phyloP scores from a whole-genome alignment of 2,329 filamentous ascomycete species.

The Cladosporium sp. region DNA sequence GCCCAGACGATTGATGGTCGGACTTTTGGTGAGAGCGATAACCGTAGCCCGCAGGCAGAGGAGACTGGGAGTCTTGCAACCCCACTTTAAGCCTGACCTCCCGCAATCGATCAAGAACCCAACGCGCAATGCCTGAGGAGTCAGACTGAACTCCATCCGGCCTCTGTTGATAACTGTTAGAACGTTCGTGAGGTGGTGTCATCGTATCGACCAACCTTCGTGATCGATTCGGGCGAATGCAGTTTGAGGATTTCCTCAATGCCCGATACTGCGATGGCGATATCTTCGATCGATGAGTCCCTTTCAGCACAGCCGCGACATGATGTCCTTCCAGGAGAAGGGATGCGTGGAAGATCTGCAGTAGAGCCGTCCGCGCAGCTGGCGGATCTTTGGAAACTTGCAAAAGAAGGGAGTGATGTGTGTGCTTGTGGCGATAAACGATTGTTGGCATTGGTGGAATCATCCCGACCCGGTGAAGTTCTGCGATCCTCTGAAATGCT shows the following conservation, averaged over 20 bases:
- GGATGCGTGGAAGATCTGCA: not conserved
- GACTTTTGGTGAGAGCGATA: not conserved
- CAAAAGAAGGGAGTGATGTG: slow-evolving; percentile 25
- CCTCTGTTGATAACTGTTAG: slow-evolving; percentile 14
- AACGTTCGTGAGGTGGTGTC: not conserved
- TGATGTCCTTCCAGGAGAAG: slow-evolving; percentile 17
- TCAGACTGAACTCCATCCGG: slow-evolving; percentile 16
- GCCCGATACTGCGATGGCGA: slow-evolving; percentile 22
- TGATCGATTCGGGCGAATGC: slow-evolving; percentile 14
- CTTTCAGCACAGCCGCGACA: slow-evolving; percentile 24
- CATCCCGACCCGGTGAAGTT: too few species aligned
- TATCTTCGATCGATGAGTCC: slow-evolving; percentile 21
- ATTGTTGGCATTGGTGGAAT: not conserved
- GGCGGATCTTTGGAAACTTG: slow-evolving; percentile 21
- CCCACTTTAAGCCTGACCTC: slow-evolving; percentile 17
- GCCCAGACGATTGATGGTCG: not conserved
- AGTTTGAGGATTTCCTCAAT: slow-evolving; percentile 22
- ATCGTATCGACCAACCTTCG: not conserved
- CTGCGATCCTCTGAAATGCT: not conserved
- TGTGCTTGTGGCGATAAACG: slow-evolving; percentile 6
- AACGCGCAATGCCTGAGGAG: slow-evolving; percentile 21
- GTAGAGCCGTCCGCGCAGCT: slow-evolving; percentile 14
- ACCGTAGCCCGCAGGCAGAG: not conserved
- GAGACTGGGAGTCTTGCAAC: slow-evolving; percentile 16
- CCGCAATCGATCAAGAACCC: slow-evolving; percentile 22